phyloP scores from a whole-genome alignment of 345 rosid genomes.

The Arabidopsis thaliana region TAIR10.1 NC_003076.8:24138501-24139000 shows the following conservation, averaged over 20 bases:
- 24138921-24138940: not conserved
- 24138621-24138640: not conserved
- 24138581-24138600: not conserved
- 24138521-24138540: not conserved
- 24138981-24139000: not conserved
- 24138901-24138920: too few relatives aligned
- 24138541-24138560: not conserved
- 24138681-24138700: not conserved
- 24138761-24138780: too few relatives aligned
- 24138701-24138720: not conserved
- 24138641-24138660: conserved; percentile 7
- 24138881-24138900: too few relatives aligned
- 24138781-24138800: too few relatives aligned
- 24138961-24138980: conserved; percentile 11
- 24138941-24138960: not conserved
- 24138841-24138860: not conserved
- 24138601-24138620: not conserved
- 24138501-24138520: not conserved
- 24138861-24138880: conserved; percentile 1
- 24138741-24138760: too few relatives aligned
- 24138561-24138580: not conserved
- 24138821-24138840: too few relatives aligned
- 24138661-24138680: not conserved
- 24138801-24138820: too few relatives aligned
- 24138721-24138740: too few relatives aligned